These are phyloP conservation scores for Rhodotorula sp. DNA, from an alignment of 1,284 basidiomycete species.

Conservation along the genomic window DNA sequence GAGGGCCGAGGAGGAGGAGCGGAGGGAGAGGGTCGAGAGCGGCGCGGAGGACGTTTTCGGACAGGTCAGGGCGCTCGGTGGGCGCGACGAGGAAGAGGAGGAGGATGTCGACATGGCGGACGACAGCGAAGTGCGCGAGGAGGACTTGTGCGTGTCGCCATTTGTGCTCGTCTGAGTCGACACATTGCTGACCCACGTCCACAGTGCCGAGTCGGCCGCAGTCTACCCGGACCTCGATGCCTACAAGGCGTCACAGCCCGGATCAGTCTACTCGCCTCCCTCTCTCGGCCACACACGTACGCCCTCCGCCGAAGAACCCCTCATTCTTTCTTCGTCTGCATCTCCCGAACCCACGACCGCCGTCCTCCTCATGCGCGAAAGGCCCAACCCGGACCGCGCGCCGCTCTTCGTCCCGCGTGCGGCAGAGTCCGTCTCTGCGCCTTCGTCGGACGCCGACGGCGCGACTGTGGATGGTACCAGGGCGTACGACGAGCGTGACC, in stretches of 20 bases:
- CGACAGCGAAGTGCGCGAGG: neutral
- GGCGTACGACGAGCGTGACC: neutral
- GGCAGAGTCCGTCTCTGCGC: neutral
- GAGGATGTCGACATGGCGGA: neutral
- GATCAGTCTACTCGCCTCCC: too few species aligned
- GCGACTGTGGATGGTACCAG: too few species aligned
- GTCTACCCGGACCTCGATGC: neutral
- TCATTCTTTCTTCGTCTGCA: neutral
- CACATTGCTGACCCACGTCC: neutral
- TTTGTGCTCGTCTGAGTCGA: neutral
- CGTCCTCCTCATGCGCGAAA: constrained; percentile 8
- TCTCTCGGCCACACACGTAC: too few species aligned
- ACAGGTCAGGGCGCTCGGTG: constrained; percentile 7
- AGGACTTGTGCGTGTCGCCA: neutral
- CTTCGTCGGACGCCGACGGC: neutral
- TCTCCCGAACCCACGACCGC: neutral
- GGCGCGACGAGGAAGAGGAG: constrained; percentile 5
- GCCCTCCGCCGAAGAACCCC: too few species aligned
- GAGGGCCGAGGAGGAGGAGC: constrained; percentile 54
- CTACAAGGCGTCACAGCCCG: too few species aligned
- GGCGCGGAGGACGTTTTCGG: constrained; percentile 54
- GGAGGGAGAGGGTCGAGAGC: constrained; percentile 56
- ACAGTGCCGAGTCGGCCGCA: neutral
- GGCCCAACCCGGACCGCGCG: neutral
- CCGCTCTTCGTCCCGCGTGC: constrained; percentile 2